phyloP scores from a whole-genome alignment of 352 stramenopile species.

The Pythium periplocum region DNA sequence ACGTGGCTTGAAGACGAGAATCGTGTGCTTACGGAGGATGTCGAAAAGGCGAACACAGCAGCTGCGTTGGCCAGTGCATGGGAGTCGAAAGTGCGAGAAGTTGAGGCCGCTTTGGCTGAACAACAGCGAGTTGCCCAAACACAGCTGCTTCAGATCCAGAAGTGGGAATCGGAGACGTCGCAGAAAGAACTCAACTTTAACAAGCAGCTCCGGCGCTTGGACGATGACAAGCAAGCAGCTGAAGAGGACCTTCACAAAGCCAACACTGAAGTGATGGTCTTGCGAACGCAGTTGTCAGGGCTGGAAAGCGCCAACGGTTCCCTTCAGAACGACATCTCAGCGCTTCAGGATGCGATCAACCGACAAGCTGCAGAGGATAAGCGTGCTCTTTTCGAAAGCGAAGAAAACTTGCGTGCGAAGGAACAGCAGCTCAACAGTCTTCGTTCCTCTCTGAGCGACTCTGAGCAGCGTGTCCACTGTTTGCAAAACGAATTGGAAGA shows the following conservation, averaged over 20 bases:
- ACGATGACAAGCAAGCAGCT: background rate
- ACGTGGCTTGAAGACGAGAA: constrained; percentile 75
- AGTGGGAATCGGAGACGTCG: background rate
- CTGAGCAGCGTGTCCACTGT: too few relatives aligned
- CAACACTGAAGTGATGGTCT: background rate
- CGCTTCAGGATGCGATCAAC: constrained; percentile 4
- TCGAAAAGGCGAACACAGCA: constrained; percentile 1
- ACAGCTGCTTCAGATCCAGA: constrained; percentile 4
- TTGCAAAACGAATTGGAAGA: constrained; percentile 8
- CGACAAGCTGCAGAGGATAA: background rate
- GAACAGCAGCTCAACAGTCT: constrained; percentile 6
- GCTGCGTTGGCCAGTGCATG: constrained; percentile 5
- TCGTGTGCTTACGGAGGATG: constrained; percentile 23
- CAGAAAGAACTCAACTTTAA: background rate
- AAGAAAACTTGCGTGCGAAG: constrained; percentile 13
- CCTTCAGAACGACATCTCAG: background rate
- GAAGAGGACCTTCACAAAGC: background rate
- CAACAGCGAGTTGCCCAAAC: constrained; percentile 1
- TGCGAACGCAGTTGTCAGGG: too few relatives aligned
- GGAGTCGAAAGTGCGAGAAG: constrained; percentile 6
- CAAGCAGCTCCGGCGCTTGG: background rate
- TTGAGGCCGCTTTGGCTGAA: constrained; percentile 9
- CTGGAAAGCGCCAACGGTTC: too few relatives aligned
- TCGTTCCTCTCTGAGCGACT: too few relatives aligned
- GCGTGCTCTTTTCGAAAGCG: background rate